Evolutionary conservation across 1,284 basidiomycete genomes (phyloP).

Genomic region (Laetiporus sulphureus): DNA sequence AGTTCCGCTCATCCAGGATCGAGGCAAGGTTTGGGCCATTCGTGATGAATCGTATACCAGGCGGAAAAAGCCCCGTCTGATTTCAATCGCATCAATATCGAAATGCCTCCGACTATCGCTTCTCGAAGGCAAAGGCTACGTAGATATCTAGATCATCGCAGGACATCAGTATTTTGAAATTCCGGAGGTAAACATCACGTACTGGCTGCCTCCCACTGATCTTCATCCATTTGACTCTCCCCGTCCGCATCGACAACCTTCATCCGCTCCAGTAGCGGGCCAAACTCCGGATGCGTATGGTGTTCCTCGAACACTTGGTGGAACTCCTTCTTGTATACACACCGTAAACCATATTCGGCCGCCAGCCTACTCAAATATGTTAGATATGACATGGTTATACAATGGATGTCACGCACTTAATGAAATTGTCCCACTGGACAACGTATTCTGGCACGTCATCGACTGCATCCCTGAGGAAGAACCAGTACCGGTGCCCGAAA

Average conservation of each 20-base stretch:
- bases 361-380: conserved; percentile 65
- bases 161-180: background rate
- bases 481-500: conserved; percentile 91
- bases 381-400: no score
- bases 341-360: conserved; percentile 70
- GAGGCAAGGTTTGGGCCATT: no score
- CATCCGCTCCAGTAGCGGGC: conserved; percentile 78
- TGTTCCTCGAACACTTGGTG: conserved; percentile 82
- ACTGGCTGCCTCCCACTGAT: conserved; percentile 97
- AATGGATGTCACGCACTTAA: conserved; percentile 47
- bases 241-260: conserved; percentile 81
- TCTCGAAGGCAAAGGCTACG: conserved; percentile 78
- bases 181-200: conserved; percentile 31
- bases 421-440: conserved; percentile 92
- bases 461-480: conserved; percentile 92
- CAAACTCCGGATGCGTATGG: conserved; percentile 70
- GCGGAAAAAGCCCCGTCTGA: no score
- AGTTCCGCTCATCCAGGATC: no score
- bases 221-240: conserved; percentile 84
- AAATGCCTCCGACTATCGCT: conserved; percentile 38
- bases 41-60: no score
- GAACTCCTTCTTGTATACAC: conserved; percentile 83
- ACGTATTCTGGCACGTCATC: conserved; percentile 97
- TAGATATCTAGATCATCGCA: conserved; percentile 61
- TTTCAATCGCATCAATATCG: no score